Evolutionary conservation across 2,329 filamentous ascomycete genomes (phyloP).

Genomic region (Ceratocystis cacaofunesta): DNA sequence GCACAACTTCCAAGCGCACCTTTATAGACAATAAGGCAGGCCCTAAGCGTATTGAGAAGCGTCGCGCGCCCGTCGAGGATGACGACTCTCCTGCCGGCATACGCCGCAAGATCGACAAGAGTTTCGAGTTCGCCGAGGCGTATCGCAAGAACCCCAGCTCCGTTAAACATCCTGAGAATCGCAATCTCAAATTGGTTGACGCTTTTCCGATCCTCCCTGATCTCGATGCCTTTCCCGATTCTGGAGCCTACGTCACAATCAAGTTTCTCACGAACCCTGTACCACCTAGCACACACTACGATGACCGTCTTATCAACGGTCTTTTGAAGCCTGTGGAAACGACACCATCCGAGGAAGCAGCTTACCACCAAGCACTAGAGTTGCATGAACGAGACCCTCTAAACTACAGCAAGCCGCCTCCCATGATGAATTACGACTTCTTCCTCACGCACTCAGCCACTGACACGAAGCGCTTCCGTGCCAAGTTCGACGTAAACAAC

Average conservation of each 20-base stretch:
- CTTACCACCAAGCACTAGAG: constrained; percentile 35
- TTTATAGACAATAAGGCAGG: constrained; percentile 20
- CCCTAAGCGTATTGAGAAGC: constrained; percentile 23
- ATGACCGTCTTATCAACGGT: constrained; percentile 45
- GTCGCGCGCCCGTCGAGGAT: constrained; percentile 40
- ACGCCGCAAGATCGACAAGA: constrained; percentile 50
- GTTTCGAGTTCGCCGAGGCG: constrained; percentile 40
- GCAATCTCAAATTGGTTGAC: constrained; percentile 42
- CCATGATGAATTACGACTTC: constrained; percentile 51
- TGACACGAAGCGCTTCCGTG: constrained; percentile 40
- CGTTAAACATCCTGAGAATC: constrained; percentile 45
- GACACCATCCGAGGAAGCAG: constrained; percentile 38
- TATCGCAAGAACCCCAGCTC: constrained; percentile 39
- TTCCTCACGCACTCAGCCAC: constrained; percentile 40
- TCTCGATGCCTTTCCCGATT: constrained; percentile 53
- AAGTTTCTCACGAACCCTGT: constrained; percentile 55
- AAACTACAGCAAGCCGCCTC: constrained; percentile 40
- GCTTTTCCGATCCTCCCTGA: constrained; percentile 49
- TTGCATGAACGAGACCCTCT: constrained; percentile 42
- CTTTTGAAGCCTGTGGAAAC: constrained; percentile 46
- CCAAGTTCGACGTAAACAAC: constrained; percentile 45
- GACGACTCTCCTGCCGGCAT: constrained; percentile 52
- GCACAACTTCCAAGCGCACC: constrained; percentile 30
- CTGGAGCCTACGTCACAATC: constrained; percentile 52
- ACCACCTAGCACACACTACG: constrained; percentile 36